Conservation (phyloP, 495 filamentous ascomycete species). For the Stereocaulon alpinum region DNA sequence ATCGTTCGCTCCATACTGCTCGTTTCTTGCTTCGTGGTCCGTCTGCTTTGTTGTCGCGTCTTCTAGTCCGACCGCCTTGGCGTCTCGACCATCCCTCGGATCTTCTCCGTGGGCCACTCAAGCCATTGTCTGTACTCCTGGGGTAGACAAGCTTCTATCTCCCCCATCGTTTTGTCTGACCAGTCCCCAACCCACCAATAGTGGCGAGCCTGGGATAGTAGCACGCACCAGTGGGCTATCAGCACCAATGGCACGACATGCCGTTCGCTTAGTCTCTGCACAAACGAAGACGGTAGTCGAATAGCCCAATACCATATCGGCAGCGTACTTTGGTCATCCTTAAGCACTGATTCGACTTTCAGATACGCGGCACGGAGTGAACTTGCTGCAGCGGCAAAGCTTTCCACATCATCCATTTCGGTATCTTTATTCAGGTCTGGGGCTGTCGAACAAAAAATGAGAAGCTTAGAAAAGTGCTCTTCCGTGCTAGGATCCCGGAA, state of each 20-base stretch:
- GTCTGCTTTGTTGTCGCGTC: too few species aligned
- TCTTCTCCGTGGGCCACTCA: conserved; percentile 24
- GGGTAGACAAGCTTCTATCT: conserved; percentile 20
- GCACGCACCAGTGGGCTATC: conserved; percentile 41
- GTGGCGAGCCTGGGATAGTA: conserved; percentile 36
- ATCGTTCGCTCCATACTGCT: too few species aligned
- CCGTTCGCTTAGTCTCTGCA: conserved; percentile 38
- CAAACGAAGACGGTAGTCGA: conserved; percentile 39
- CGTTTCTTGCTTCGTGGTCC: too few species aligned
- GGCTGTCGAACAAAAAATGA: conserved; percentile 10
- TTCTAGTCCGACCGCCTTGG: background rate
- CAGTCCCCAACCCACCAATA: conserved; percentile 44
- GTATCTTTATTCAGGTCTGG: conserved; percentile 6
- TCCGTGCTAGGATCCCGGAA: conserved; percentile 26
- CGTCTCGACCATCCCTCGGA: background rate
- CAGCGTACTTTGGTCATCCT: conserved; percentile 23
- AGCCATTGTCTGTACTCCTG: conserved; percentile 25
- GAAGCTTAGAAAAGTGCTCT: conserved; percentile 8
- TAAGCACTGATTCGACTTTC: conserved; percentile 13
- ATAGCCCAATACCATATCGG: conserved; percentile 37
- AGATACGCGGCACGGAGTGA: conserved; percentile 25
- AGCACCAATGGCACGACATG: conserved; percentile 44
- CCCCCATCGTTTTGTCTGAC: conserved; percentile 24
- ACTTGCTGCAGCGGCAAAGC: conserved; percentile 28
- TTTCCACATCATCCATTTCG: conserved; percentile 26